A percentile compares a stretch with the other conserved stretches of the same genome.
Evolutionary conservation across 805 yeast species (phyloP).

Genomic region (Metschnikowia hibisci): DNA sequence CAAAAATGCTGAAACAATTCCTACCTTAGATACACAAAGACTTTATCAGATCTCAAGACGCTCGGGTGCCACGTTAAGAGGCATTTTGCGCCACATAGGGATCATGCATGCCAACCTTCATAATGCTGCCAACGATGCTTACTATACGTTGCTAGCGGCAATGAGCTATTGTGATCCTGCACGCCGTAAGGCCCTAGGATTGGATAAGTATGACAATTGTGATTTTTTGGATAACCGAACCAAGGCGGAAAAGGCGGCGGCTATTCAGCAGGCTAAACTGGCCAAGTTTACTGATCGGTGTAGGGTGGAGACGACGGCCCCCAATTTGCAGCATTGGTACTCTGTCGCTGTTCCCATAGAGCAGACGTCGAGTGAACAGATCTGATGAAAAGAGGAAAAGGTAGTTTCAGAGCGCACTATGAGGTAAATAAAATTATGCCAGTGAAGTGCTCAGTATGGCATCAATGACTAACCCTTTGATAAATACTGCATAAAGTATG

Average conservation of each 20-base stretch:
- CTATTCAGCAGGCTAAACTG: background rate
- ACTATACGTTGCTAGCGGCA: slow-evolving; percentile 26
- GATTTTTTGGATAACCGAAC: background rate
- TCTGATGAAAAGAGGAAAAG: no score
- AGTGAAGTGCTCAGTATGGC: no score
- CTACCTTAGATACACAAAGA: slow-evolving; percentile 21
- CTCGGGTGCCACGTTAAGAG: slow-evolving; percentile 21
- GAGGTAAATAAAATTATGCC: no score
- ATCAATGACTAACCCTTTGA: no score
- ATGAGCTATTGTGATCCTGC: slow-evolving; percentile 23
- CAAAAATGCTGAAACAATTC: slow-evolving; percentile 2
- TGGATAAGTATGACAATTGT: slow-evolving; percentile 19
- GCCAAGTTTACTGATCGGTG: slow-evolving; percentile 1
- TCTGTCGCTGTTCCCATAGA: no score
- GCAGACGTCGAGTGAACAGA: no score
- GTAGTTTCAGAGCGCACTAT: no score
- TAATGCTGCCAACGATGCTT: slow-evolving; percentile 30
- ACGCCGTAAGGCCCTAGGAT: slow-evolving; percentile 11
- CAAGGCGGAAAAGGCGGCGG: slow-evolving; percentile 2
- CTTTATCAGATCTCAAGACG: slow-evolving; percentile 15
- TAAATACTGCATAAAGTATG: no score
- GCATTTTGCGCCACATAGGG: slow-evolving; percentile 18
- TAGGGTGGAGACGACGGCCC: background rate
- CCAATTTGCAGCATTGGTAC: background rate
- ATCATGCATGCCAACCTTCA: slow-evolving; percentile 26